A percentile compares a stretch with the other conserved stretches of the same genome.
Evolutionary conservation across 176 grass and related monocot genomes (phyloP).

Genomic region (Juncus inflexus): DNA sequence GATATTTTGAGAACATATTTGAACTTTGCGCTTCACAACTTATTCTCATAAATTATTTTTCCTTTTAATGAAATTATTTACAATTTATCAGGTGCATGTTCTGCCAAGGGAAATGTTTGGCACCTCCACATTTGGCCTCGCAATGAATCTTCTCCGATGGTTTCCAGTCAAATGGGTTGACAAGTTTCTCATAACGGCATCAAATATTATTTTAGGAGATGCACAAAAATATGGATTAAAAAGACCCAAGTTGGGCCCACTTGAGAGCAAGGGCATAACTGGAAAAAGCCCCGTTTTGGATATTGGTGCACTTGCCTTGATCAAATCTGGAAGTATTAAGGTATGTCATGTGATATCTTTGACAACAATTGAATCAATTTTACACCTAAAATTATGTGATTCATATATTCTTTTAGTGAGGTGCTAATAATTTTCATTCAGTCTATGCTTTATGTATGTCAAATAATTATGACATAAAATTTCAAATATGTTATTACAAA

Average conservation of each 20-base stretch:
- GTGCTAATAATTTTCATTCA: neutral
- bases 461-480: neutral
- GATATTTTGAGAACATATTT: neutral
- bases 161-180: slow-evolving; percentile 74
- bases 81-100: slow-evolving; percentile 67
- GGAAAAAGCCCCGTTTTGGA: slow-evolving; percentile 95
- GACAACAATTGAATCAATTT: neutral
- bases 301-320: slow-evolving; percentile 73
- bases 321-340: slow-evolving; percentile 80
- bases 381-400: neutral
- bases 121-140: slow-evolving; percentile 57
- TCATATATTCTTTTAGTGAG: neutral
- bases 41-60: neutral
- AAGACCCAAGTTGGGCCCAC: slow-evolving; percentile 76
- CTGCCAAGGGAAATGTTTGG: slow-evolving; percentile 87
- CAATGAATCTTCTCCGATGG: slow-evolving; percentile 66
- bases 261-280: slow-evolving; percentile 72
- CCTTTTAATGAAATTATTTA: neutral
- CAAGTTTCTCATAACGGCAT: slow-evolving; percentile 44
- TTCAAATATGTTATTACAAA: no score
- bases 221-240: slow-evolving; percentile 69
- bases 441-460: slow-evolving; percentile 33
- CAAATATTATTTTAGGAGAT: slow-evolving; percentile 55
- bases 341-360: slow-evolving; percentile 28
- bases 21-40: neutral